phyloP scores from a whole-genome alignment of 78 protist genomes.

The Dictyostelium purpureum region DNA sequence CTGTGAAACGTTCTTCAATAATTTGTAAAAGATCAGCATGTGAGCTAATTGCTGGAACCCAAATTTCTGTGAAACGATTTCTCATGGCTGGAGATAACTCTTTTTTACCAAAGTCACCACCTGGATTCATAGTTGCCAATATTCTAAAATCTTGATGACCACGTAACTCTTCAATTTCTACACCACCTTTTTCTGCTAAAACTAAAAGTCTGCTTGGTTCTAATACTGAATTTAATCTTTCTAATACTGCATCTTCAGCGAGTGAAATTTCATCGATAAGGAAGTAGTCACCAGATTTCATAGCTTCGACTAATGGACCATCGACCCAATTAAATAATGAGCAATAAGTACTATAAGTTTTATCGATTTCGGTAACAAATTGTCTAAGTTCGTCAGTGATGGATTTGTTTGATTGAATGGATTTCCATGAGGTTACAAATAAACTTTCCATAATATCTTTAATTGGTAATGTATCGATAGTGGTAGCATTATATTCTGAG shows the following conservation, averaged over 20 bases:
- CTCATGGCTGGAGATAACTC: slow-evolving; percentile 99
- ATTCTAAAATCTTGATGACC: slow-evolving; percentile 90
- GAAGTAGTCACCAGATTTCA: slow-evolving; percentile 94
- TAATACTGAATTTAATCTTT: slow-evolving; percentile 98
- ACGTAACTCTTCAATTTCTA: slow-evolving; percentile 74
- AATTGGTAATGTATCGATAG: background rate
- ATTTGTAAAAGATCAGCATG: slow-evolving; percentile 80
- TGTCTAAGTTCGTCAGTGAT: background rate
- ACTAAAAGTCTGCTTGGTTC: slow-evolving; percentile 95
- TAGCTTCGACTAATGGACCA: slow-evolving; percentile 98
- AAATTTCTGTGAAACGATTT: slow-evolving; percentile 95
- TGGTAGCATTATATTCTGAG: background rate
- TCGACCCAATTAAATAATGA: slow-evolving; percentile 97
- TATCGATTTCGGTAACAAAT: slow-evolving; percentile 1
- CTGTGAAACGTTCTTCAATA: slow-evolving; percentile 52
- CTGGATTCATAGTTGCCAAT: slow-evolving; percentile 99
- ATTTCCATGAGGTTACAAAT: background rate
- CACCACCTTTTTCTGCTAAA: slow-evolving; percentile 94
- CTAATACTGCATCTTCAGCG: slow-evolving; percentile 99
- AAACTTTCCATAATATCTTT: background rate
- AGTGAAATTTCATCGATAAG: slow-evolving; percentile 98
- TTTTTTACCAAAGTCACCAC: slow-evolving; percentile 99
- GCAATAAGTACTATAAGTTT: slow-evolving; percentile 15
- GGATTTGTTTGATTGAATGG: background rate
- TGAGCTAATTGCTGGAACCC: slow-evolving; percentile 91